Evolutionary conservation across 2,329 filamentous ascomycete genomes (phyloP).

Genomic region (Epicoccum nigrum): DNA sequence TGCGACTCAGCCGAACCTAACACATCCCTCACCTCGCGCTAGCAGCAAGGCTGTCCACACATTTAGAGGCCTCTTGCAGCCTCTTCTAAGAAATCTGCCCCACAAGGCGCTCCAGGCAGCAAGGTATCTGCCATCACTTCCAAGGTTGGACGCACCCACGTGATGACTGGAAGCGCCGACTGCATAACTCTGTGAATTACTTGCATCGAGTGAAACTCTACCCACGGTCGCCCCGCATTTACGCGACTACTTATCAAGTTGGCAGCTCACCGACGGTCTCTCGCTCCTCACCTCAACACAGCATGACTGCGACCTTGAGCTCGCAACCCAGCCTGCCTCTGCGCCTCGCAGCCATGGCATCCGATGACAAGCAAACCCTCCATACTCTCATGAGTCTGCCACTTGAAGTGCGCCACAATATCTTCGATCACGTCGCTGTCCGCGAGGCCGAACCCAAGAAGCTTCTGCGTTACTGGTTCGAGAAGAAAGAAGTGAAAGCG

Average conservation of each 20-base stretch:
- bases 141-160: background rate
- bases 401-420: conserved; percentile 40
- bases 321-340: background rate
- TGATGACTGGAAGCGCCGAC: too few relatives aligned
- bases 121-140: conserved; percentile 7
- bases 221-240: background rate
- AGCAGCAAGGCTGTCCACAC: too few relatives aligned
- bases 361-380: background rate
- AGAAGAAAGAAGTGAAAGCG: conserved; percentile 38
- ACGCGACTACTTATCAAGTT: background rate
- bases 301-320: background rate
- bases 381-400: conserved; percentile 32
- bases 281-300: background rate
- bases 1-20: background rate
- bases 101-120: conserved; percentile 12
- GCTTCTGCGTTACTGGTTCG: conserved; percentile 44
- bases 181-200: too few relatives aligned
- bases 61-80: too few relatives aligned
- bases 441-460: conserved; percentile 29
- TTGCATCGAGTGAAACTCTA: too few relatives aligned
- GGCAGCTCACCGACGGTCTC: too few relatives aligned
- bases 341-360: background rate
- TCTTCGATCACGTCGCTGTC: conserved; percentile 32
- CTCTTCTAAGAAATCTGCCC: background rate
- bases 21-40: too few relatives aligned